Evolutionary conservation across 2,329 filamentous ascomycete genomes (phyloP), one percentile per base, ranked within the genome.

Genomic region (Colletotrichum kahawae): DNA sequence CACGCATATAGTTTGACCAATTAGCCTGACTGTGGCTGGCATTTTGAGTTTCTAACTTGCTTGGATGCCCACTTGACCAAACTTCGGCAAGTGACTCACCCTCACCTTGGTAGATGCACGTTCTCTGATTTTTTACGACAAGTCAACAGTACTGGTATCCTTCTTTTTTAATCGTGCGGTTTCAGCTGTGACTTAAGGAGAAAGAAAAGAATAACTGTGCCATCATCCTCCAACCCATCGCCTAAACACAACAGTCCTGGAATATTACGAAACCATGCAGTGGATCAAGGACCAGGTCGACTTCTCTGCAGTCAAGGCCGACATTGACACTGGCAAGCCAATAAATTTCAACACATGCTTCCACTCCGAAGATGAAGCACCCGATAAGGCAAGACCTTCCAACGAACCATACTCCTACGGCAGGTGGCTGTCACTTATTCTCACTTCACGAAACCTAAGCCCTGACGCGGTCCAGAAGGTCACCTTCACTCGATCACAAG

Each of bases 201-300:
- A n/a, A 43, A 3, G 16, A 10, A 43, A 43, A 43, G 3, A 2
- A n/a, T 16, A 43, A n/a, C 38, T 9, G 8, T n/a, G n/a, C 38
- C 1, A 43, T 18, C 38, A n/a, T 2, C 2, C 4, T 48, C 0
- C 10, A 1, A 6, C 43, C 7, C 0, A 48, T 51, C 10, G 4
- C 43, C 43, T 6, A 13, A 51, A 13, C 10, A 13, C 13, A 13
- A 51, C 10, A 51, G 1, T 51, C 43, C 2, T 2, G 43, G 12
- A 0, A 51, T 21, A n/a, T 51, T 21, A 2, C 12, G n/a, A 10
- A 7, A 60, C 12, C 29, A 60, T 34, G 18, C 14, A 13, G 18
- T 60, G 31, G 2, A 33, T 3, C 31, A 24, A 60, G 6, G 4
- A 3, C 7, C 10, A 6, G 2, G 21, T 60, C 7, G 57, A 60